These are phyloP conservation scores for Meripilus lineatus DNA, from an alignment of 1,284 basidiomycete genomes.

Conservation along the genomic window DNA sequence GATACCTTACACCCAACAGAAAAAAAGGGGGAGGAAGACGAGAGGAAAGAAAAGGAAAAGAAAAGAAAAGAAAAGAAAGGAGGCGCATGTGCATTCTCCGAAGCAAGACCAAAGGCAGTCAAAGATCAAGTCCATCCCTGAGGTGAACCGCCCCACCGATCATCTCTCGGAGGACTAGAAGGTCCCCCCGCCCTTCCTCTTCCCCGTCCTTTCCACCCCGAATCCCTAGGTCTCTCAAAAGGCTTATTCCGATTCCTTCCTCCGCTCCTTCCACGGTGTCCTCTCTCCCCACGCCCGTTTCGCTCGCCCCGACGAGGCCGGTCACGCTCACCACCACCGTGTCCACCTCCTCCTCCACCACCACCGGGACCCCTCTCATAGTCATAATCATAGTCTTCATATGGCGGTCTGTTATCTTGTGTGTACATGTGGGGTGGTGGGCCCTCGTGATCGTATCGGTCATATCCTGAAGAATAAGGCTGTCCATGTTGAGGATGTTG, in stretches of 20 bases:
- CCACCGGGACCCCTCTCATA: slow-evolving; percentile 13
- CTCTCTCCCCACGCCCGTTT: slow-evolving; percentile 34
- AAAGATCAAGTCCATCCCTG: no score
- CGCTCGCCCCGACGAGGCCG: slow-evolving; percentile 17
- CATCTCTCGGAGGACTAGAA: slow-evolving; percentile 14
- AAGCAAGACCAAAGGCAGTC: no score
- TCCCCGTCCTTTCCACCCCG: slow-evolving; percentile 45
- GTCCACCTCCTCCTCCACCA: slow-evolving; percentile 3
- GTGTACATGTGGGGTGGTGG: neutral
- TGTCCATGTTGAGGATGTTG: slow-evolving; percentile 3
- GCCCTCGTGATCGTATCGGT: slow-evolving; percentile 8
- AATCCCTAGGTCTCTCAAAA: slow-evolving; percentile 43
- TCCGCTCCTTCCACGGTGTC: slow-evolving; percentile 24
- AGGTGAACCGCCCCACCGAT: slow-evolving; percentile 15
- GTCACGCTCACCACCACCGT: slow-evolving; percentile 17
- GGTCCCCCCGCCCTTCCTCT: slow-evolving; percentile 19
- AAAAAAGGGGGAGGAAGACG: no score
- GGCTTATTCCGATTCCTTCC: slow-evolving; percentile 3
- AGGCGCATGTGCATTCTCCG: no score
- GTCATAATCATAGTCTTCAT: slow-evolving; percentile 18
- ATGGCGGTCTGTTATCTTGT: slow-evolving; percentile 12
- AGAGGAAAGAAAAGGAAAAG: no score
- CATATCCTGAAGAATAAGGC: slow-evolving; percentile 1
- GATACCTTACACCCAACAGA: no score
- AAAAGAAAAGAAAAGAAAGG: no score